Base-by-base conservation (phyloP, 1,139 yeast genomes). In the Meyerozyma sp. region DNA sequence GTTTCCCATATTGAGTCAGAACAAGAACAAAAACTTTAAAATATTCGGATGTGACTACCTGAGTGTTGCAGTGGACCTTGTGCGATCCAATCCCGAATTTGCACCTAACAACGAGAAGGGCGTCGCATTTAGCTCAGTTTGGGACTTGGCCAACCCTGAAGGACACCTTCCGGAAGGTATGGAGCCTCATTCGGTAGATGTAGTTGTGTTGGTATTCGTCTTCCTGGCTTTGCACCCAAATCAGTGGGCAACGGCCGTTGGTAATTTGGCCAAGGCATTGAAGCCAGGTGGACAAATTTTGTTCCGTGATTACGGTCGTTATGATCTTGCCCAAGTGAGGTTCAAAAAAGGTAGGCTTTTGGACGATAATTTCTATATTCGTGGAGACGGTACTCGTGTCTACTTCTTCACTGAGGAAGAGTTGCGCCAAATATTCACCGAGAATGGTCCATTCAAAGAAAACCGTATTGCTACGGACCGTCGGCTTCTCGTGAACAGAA, bases 351-450 rank as follows among this genome's bases (percentile, higher is more conserved):
- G 88, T 39, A 77, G 98, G 56, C 68, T 89, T 39, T 64, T 93
- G 46, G 96, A 89, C 44, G 98, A 93, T 45, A 91, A 93, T 63
- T 93, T 93, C 59, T 93, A 93, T 63, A 89, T 91, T 36, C 79
- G 99, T 57, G 99, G 99, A 34, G 99, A 93, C 60, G 98, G 98
- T 42, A 93, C 99, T 1, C 75, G 98, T 54, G 98, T 94, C 10
- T 93, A 93, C 63, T 93, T 93, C 66, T 93, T 93, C 68, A 89
- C 96, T 1, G 98, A 91, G 59, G 95, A 91, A 45, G 97, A 93
- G 64, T 67, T 91, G 47, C 73, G 87, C 49, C 70, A 77, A 36
- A 87, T 91, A 8, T 93, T 93, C 62, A 79, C 87, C 32, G 59
- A 61, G 13, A 67, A 63, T n/a, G 76, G 75, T 0, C 74, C 73